Base-by-base conservation (phyloP, 805 yeast species). In the Wickerhamiella kazuoi region DNA sequence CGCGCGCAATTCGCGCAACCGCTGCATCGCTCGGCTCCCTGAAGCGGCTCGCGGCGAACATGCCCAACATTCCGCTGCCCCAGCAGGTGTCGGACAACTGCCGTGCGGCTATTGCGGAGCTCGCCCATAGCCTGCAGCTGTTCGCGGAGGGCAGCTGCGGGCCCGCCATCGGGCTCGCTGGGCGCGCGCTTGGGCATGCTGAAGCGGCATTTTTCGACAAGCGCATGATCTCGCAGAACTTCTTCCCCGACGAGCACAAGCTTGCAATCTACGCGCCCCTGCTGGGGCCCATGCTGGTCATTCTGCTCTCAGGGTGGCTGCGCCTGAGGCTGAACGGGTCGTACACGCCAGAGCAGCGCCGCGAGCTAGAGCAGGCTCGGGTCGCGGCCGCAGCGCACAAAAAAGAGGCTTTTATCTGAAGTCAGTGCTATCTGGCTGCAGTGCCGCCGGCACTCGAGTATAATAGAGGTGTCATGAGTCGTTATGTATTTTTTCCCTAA, bases 231-330 rank as follows among this genome's bases (percentile, higher is more conserved):
- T 93, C 83, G 51, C 96, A 87, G 54, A 82, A 79, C 41, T 84
- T 80, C 56, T 83, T 86, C 64, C 97, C 98, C 0, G 87, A 80
- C 46, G 96, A 87, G 56, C 98, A 87, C 54, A 86, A 82, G 56
- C 66, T 90, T 51, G 97, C 98, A 0, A 94, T 90, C 1, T 90
- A 84, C 48, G 63, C 83, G 52, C 98, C 98, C 0, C 61, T 87
- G 34, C 56, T 86, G 28, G 97, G 97, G 0, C 98, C 98, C 1
- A 62, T 84, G 28, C 60, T 70, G 2, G 70, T 87, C 20, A 84
- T 90, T 18, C 53, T 62, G 26, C 21, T 55, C 3, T 38, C 56
- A 29, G 63, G 66, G 4, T 44, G 51, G 48, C 21, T 42, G 26
- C 35, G 50, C 13, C 16, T 41, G 17, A 21, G 20, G n/a, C 30